Evolutionary conservation across 805 yeast genomes (phyloP), one percentile per base, ranked within the genome.

Genomic region (Ogataea kodamae): DNA sequence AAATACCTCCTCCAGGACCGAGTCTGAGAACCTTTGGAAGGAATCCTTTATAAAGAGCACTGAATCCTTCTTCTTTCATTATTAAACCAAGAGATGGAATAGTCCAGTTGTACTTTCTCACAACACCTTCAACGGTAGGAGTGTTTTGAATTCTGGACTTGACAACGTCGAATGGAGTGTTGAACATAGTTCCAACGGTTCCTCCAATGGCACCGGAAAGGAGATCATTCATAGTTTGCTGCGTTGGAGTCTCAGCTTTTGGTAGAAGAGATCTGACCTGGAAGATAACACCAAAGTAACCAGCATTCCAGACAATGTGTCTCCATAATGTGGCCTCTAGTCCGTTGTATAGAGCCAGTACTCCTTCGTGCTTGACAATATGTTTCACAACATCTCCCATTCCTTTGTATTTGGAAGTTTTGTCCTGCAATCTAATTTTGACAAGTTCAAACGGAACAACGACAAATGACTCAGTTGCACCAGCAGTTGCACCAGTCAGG

Each of bases 1-100:
- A 68, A 49, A 92, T 88, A 70, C 99, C 99, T 61, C 99, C 99
- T 56, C 99, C 99, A 42, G 99, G 98, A 29, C 97, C 98, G 48
- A 92, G 72, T 74, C 99, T 81, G 57, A 92, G 71, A 9, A 92
- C 97, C 71, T 92, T 92, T 49, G 99, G 99, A 45, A 89, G 59
- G 75, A 92, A 90, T 24, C 98, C 98, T 68, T 89, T 90, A 65
- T 89, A 90, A 39, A 92, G 73, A 6, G 97, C 96, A 30, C 65
- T 68, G 51, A 87, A 75, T 18, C 99, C 98, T 71, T 92, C 99
- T 64, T 90, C 97, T 58, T 69, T 76, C 52, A 78, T 77, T 15
- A 92, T 85, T 12, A 78, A 70, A 25, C 70, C 57, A 39, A 92
- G 65, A 3, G 94, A 74, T 24, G 96, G 96, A 47, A 78, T 52